Conservation (phyloP, 169 alveolate genomes). For the Cryptosporidium xiaoi region DNA sequence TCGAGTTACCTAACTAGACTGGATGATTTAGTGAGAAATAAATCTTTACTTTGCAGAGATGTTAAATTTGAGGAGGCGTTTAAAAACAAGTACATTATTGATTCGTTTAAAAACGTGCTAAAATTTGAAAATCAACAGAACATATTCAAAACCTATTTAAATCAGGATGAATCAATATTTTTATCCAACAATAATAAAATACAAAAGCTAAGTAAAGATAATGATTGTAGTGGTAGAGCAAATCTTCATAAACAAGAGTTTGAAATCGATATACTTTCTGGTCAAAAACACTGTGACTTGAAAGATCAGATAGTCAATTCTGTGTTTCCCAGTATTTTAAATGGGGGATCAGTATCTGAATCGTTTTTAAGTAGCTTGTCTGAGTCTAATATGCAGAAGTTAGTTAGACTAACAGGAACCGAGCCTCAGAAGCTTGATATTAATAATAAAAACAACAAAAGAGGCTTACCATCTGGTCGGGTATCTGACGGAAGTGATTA, state of each 20-base stretch:
- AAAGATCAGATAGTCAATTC: constrained; percentile 35
- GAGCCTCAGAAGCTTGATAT: background rate
- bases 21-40: constrained; percentile 81
- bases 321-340: constrained; percentile 30
- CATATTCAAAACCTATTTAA: constrained; percentile 25
- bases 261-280: background rate
- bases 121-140: constrained; percentile 37
- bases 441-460: background rate
- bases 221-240: background rate
- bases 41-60: constrained; percentile 74
- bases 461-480: constrained; percentile 19
- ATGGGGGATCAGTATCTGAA: constrained; percentile 71
- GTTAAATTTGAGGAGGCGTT: constrained; percentile 38
- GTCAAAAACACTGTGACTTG: background rate
- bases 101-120: constrained; percentile 31
- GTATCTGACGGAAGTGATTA: constrained; percentile 71
- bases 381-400: constrained; percentile 38
- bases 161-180: background rate
- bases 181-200: background rate
- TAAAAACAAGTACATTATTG: constrained; percentile 5
- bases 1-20: constrained; percentile 89
- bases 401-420: constrained; percentile 8
- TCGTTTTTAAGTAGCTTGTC: constrained; percentile 23
- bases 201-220: constrained; percentile 6
- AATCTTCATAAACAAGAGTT: background rate